phyloP scores from a whole-genome alignment of 2,329 filamentous ascomycete genomes.

The Cercospora beticola region DNA sequence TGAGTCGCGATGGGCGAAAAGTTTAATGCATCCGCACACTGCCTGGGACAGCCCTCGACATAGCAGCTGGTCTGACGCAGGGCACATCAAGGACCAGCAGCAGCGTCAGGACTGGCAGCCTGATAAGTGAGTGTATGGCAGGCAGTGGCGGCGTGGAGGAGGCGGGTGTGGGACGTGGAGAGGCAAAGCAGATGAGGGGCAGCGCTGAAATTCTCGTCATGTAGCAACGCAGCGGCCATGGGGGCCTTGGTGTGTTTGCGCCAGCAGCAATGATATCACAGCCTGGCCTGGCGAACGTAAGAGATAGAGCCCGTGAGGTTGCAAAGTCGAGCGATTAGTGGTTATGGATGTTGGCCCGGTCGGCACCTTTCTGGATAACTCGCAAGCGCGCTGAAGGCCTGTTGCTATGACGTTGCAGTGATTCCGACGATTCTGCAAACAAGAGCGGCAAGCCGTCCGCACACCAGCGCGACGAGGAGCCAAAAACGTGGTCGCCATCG shows the following conservation, averaged over 20 bases:
- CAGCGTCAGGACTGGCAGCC: background rate
- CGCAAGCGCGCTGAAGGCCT: background rate
- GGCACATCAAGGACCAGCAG: background rate
- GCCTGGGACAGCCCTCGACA: background rate
- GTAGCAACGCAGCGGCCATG: background rate
- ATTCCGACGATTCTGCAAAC: conserved; percentile 1
- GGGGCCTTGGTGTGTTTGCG: background rate
- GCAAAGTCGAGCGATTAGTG: background rate
- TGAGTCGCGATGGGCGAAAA: background rate
- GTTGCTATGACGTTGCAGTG: conserved; percentile 3
- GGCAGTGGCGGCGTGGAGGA: background rate
- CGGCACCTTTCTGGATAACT: conserved; percentile 1
- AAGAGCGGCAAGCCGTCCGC: background rate
- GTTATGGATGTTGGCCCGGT: background rate
- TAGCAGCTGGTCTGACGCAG: background rate
- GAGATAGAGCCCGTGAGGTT: background rate
- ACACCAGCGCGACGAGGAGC: background rate
- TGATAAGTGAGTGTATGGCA: background rate
- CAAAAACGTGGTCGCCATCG: background rate
- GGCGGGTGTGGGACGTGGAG: background rate
- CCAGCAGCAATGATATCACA: background rate
- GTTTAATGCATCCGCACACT: background rate
- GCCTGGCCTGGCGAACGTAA: background rate
- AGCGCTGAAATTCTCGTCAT: background rate
- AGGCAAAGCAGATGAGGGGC: background rate